These are phyloP conservation scores for Agaricus blazei DNA, from an alignment of 768 basidiomycete species.

Conservation along the genomic window DNA sequence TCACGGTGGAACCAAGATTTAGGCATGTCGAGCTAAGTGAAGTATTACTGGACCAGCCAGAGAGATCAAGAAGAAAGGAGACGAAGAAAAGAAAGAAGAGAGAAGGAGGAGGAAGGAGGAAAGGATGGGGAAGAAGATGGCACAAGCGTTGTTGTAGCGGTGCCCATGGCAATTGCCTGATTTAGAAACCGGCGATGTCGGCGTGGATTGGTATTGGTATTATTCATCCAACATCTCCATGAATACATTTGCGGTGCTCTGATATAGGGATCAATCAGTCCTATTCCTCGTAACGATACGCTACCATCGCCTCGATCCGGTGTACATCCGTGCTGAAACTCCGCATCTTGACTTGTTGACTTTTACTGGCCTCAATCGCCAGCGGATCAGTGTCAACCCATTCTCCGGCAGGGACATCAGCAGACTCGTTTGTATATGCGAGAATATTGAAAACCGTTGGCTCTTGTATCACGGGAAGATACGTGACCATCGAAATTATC, in stretches of 20 bases:
- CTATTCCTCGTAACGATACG: constrained; percentile 88
- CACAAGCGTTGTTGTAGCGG: constrained; percentile 11
- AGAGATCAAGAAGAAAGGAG: constrained; percentile 7
- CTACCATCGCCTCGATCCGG: constrained; percentile 95
- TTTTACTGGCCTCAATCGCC: constrained; percentile 89
- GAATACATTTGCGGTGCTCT: too few species aligned
- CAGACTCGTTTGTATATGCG: constrained; percentile 89
- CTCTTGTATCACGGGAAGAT: constrained; percentile 92
- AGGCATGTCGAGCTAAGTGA: constrained; percentile 36
- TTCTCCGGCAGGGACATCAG: constrained; percentile 86
- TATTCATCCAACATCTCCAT: too few species aligned
- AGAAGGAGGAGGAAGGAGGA: constrained; percentile 17
- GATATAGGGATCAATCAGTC: neutral
- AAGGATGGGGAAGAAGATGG: constrained; percentile 17
- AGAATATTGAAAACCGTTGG: constrained; percentile 97
- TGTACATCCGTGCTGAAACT: constrained; percentile 99
- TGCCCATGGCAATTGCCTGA: constrained; percentile 22
- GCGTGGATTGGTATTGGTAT: constrained; percentile 4
- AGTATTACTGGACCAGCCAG: neutral
- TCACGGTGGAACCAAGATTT: constrained; percentile 73
- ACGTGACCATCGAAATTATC: constrained; percentile 95
- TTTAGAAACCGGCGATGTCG: neutral
- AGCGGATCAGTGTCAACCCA: constrained; percentile 96
- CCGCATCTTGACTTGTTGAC: constrained; percentile 89
- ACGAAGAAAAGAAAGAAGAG: constrained; percentile 23